Base-by-base conservation (phyloP, 257 asterid species). In the Scutellaria baicalensis region DNA sequence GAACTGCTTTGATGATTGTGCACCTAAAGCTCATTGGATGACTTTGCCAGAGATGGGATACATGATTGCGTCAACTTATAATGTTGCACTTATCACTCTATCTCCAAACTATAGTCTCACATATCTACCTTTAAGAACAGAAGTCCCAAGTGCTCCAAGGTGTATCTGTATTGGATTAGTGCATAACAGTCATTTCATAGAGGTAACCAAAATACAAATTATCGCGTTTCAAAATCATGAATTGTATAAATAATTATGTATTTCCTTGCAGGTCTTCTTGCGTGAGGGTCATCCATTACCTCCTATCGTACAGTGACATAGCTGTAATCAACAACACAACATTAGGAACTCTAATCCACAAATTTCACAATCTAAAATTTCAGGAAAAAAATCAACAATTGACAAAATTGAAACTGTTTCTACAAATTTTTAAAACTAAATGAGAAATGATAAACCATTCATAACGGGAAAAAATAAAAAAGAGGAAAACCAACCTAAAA, bases 291-390 rank as follows among this genome's bases (percentile, higher is more conserved):
- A 40, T n/a, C n/a, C n/a, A n/a, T n/a, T n/a, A n/a, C n/a, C n/a
- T n/a, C n/a, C n/a, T n/a, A n/a, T n/a, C 90, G 63, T 78, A 85
- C 56, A 85, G 54, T 23, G 90, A 74, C 83, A 78, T 69, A 17
- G 21, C 89, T 84, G 80, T 72, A 0, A 69, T 68, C 66, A 49
- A 58, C 16, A 39, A 11, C 23, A 65, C n/a, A 17, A 6, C 54
- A 18, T 67, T 48, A 79, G 68, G 39, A 69, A 55, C 73, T 47
- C 60, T 35, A 71, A 36, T 36, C 63, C 47, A n/a, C 74, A 16
- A 39, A 35, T n/a, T n/a, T n/a, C n/a, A n/a, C n/a, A n/a, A n/a
- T n/a, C n/a, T n/a, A n/a, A n/a, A n/a, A n/a, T n/a, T n/a, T n/a
- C n/a, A n/a, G n/a, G n/a, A n/a, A 33, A 42, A 55, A 17, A 44